Evolutionary conservation across 208 protist species (phyloP).

Genomic region (Wallacemonas sp.): DNA sequence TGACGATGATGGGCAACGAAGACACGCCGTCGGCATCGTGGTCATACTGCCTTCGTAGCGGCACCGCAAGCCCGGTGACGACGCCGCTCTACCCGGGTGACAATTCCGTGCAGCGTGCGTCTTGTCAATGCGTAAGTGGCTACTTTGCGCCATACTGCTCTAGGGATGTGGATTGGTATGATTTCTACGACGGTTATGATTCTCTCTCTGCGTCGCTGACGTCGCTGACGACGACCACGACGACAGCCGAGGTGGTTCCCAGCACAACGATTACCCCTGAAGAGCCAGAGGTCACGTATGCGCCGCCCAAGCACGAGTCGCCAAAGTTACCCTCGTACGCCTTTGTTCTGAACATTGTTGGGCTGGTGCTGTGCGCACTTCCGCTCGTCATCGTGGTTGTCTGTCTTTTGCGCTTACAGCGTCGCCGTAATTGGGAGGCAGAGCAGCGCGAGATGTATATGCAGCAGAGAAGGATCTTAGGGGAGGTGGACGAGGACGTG

Average conservation of each 20-base stretch:
- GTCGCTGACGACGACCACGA: not conserved
- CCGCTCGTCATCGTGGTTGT: not conserved
- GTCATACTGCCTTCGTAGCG: not conserved
- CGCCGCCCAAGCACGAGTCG: not conserved
- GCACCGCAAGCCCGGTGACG: not conserved
- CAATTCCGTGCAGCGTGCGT: not conserved
- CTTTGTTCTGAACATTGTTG: not conserved
- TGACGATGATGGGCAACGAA: not conserved
- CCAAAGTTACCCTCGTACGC: slow-evolving; percentile 1
- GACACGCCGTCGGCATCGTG: not conserved
- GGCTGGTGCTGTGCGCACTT: not conserved
- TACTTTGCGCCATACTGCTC: not conserved
- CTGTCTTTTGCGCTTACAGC: not conserved
- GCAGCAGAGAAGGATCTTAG: too few relatives aligned
- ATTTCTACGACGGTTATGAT: slow-evolving; percentile 1
- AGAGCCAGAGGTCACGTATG: not conserved
- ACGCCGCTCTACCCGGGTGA: not conserved
- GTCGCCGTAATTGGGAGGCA: not conserved
- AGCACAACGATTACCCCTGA: not conserved
- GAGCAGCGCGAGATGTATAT: not conserved
- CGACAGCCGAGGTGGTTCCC: not conserved
- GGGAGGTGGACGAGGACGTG: too few relatives aligned
- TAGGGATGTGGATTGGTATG: not conserved
- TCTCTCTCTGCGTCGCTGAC: not conserved
- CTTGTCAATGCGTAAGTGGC: not conserved